A percentile compares a stretch with the other conserved stretches of the same genome.
phyloP scores from a whole-genome alignment of 2,329 filamentous ascomycete genomes.

The Colletotrichum eremochloae region DNA sequence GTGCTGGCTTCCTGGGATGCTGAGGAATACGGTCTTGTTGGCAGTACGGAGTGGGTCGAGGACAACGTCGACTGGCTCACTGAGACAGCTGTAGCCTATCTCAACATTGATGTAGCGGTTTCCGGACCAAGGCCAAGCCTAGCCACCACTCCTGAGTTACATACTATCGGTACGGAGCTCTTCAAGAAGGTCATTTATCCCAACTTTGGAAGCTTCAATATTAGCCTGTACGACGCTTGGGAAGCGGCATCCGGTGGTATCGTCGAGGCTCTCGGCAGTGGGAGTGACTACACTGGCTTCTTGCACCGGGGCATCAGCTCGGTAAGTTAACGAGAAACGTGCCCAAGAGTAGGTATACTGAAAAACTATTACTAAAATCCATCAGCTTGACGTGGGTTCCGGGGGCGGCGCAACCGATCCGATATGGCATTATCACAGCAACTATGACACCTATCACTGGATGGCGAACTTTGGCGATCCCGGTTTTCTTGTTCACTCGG shows the following conservation, averaged over 20 bases:
- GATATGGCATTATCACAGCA: constrained; percentile 81
- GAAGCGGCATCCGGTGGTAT: constrained; percentile 50
- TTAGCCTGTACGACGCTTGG: constrained; percentile 58
- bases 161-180: constrained; percentile 73
- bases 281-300: constrained; percentile 77
- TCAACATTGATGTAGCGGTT: constrained; percentile 82
- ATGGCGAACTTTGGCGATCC: constrained; percentile 84
- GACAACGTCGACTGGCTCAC: constrained; percentile 84
- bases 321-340: constrained; percentile 43
- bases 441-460: constrained; percentile 89
- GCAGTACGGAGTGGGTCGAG: constrained; percentile 89
- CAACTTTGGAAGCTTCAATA: constrained; percentile 67
- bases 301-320: constrained; percentile 65
- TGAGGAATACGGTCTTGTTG: constrained; percentile 84
- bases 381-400: constrained; percentile 71
- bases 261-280: constrained; percentile 71
- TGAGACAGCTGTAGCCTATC: constrained; percentile 78
- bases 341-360: constrained; percentile 48
- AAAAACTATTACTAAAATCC: constrained; percentile 47
- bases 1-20: constrained; percentile 81
- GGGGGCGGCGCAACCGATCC: constrained; percentile 59
- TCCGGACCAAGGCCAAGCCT: constrained; percentile 70
- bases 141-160: constrained; percentile 75
- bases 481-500: constrained; percentile 70
- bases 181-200: constrained; percentile 70